Percentiles rank a stretch among this genome's conserved stretches.
These are phyloP conservation scores for Aspergillus ustus DNA, from an alignment of 2,329 filamentous ascomycete genomes.

Conservation along the genomic window DNA sequence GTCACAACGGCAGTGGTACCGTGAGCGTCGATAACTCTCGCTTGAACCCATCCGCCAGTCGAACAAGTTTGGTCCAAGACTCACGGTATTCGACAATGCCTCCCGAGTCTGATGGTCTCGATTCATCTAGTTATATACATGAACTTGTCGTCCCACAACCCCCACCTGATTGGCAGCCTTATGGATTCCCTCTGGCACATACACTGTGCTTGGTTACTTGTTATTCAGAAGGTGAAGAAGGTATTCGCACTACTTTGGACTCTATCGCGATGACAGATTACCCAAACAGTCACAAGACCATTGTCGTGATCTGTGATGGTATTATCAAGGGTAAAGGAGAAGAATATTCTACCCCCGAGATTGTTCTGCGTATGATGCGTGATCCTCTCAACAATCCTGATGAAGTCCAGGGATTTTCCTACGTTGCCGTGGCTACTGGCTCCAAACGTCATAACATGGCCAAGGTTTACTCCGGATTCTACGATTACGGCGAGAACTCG, in stretches of 20 bases:
- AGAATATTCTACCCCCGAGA: conserved; percentile 82
- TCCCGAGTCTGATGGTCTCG: conserved; percentile 70
- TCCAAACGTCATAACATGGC: conserved; percentile 99
- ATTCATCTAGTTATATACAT: conserved; percentile 93
- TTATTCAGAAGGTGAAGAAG: conserved; percentile 94
- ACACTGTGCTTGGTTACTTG: conserved; percentile 93
- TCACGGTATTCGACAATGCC: conserved; percentile 60
- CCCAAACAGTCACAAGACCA: conserved; percentile 97
- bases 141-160: conserved; percentile 95
- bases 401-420: conserved; percentile 88
- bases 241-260: conserved; percentile 90
- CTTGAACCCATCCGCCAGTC: conserved; percentile 46
- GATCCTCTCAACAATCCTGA: conserved; percentile 80
- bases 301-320: conserved; percentile 95
- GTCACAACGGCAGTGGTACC: conserved; percentile 60
- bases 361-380: conserved; percentile 90
- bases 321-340: conserved; percentile 97
- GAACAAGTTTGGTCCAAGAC: conserved; percentile 65
- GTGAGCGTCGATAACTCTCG: conserved; percentile 53
- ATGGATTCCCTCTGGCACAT: conserved; percentile 92
- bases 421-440: conserved; percentile 93
- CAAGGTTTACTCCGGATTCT: conserved; percentile 97
- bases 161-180: conserved; percentile 95
- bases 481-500: conserved; percentile 87
- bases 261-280: conserved; percentile 98